Conservation (phyloP, 2,329 filamentous ascomycete species). For the Sporothrix euskadiensis region DNA sequence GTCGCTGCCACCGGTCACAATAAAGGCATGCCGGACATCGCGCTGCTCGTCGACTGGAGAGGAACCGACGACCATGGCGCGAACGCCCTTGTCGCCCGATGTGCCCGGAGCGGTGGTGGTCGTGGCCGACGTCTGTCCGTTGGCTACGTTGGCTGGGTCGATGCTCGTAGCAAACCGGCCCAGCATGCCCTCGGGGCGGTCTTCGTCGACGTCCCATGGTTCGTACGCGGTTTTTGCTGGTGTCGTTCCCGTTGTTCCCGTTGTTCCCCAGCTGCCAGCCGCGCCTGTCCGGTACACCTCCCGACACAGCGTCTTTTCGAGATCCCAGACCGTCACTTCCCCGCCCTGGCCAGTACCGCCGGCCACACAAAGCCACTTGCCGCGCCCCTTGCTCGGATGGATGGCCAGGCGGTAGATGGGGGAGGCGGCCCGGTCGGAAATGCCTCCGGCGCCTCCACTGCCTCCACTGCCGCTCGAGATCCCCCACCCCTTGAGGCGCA, state of each 20-base stretch:
- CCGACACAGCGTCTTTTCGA: conserved; percentile 84
- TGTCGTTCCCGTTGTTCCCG: conserved; percentile 39
- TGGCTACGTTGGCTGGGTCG: conserved; percentile 55
- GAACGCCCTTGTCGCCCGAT: conserved; percentile 66
- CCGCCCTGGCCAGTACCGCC: conserved; percentile 84
- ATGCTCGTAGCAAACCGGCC: conserved; percentile 77
- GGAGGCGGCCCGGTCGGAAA: conserved; percentile 42
- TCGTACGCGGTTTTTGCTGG: conserved; percentile 65
- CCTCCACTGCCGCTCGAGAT: conserved; percentile 68
- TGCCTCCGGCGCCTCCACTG: conserved; percentile 42
- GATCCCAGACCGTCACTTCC: conserved; percentile 92
- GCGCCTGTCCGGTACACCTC: conserved; percentile 76
- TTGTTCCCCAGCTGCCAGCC: not conserved
- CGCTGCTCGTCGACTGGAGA: conserved; percentile 52
- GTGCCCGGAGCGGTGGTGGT: conserved; percentile 33
- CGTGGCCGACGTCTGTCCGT: not conserved
- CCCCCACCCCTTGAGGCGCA: conserved; percentile 85
- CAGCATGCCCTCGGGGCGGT: conserved; percentile 83
- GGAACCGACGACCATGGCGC: conserved; percentile 68
- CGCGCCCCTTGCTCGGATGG: conserved; percentile 75
- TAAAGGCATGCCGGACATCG: conserved; percentile 76
- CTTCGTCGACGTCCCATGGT: conserved; percentile 86
- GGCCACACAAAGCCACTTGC: conserved; percentile 83
- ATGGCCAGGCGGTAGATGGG: conserved; percentile 77
- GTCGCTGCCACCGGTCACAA: conserved; percentile 85